Evolutionary conservation across 805 yeast species (phyloP).

Genomic region (Saccharomycopsis sp.): DNA sequence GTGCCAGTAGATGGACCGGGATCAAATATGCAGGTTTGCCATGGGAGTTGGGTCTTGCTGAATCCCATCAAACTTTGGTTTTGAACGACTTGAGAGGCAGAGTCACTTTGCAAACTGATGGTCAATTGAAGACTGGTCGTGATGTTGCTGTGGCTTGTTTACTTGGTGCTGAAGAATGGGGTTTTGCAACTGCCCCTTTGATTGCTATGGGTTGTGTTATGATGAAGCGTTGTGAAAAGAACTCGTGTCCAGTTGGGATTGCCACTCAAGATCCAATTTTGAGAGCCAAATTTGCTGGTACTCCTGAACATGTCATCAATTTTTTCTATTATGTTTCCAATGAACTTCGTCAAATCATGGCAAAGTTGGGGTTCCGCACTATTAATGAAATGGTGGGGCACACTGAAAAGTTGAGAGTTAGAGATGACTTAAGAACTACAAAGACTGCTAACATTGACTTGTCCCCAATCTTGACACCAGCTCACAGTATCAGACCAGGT

Average conservation of each 20-base stretch:
- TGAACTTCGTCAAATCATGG: constrained; percentile 89
- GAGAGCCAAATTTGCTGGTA: constrained; percentile 86
- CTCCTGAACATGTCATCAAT: constrained; percentile 97
- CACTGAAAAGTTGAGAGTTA: constrained; percentile 79
- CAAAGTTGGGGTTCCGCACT: constrained; percentile 88
- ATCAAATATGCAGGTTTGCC: constrained; percentile 96
- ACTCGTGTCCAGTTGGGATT: constrained; percentile 96
- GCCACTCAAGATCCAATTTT: constrained; percentile 97
- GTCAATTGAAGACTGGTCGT: constrained; percentile 94
- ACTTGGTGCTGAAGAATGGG: constrained; percentile 98
- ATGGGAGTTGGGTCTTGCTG: constrained; percentile 98
- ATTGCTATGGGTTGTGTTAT: constrained; percentile 96
- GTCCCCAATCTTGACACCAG: constrained; percentile 92
- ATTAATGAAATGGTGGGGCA: constrained; percentile 97
- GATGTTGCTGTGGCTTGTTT: constrained; percentile 94
- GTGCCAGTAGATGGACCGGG: constrained; percentile 97
- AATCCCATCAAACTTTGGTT: constrained; percentile 94
- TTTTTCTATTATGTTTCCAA: constrained; percentile 92
- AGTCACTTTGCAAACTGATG: constrained; percentile 95
- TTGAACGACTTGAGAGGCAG: constrained; percentile 93
- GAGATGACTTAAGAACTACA: constrained; percentile 77
- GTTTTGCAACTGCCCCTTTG: constrained; percentile 94
- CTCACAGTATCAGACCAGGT: constrained; percentile 92
- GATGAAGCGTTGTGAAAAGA: constrained; percentile 90
- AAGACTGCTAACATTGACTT: constrained; percentile 88